Percentiles rank a stretch among this genome's conserved stretches.
These are phyloP conservation scores for Holtermannia corniformis DNA, from an alignment of 768 basidiomycete genomes.

Conservation along the genomic window DNA sequence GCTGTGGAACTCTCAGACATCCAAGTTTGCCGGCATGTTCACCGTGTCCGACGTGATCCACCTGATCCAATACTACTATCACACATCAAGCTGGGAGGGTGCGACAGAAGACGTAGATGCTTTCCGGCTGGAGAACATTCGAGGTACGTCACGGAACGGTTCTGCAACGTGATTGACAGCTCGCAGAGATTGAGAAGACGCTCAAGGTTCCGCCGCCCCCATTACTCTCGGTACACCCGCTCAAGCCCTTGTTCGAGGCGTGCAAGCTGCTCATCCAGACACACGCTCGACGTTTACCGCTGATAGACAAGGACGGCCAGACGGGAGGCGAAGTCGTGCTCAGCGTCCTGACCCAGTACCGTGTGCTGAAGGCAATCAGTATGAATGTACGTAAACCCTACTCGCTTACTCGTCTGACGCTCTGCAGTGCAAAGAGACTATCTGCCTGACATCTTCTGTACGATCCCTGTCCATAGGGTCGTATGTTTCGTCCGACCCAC, in stretches of 20 bases:
- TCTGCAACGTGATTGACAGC: not conserved
- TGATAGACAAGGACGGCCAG: conserved; percentile 85
- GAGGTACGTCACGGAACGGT: conserved; percentile 63
- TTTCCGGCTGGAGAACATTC: conserved; percentile 73
- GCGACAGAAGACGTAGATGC: conserved; percentile 86
- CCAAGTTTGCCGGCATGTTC: conserved; percentile 89
- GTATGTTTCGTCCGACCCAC: conserved; percentile 56
- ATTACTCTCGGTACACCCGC: conserved; percentile 77
- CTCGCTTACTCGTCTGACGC: not conserved
- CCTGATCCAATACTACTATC: conserved; percentile 96
- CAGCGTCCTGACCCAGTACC: conserved; percentile 91
- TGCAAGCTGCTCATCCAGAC: conserved; percentile 84
- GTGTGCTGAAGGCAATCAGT: conserved; percentile 94
- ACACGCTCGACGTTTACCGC: conserved; percentile 84
- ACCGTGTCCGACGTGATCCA: conserved; percentile 99
- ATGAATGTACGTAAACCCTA: conserved; percentile 62
- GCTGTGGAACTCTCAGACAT: conserved; percentile 91
- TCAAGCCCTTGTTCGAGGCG: conserved; percentile 78
- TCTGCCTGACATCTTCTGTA: conserved; percentile 66
- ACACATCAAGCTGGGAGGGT: conserved; percentile 67
- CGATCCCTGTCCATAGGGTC: conserved; percentile 87
- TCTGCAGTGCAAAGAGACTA: conserved; percentile 69
- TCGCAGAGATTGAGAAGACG: conserved; percentile 81
- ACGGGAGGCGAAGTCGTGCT: conserved; percentile 94
- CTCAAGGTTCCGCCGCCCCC: conserved; percentile 89